Percentiles rank a stretch among this genome's conserved stretches.
Evolutionary conservation across 495 filamentous ascomycete species (phyloP).

Genomic region (Evernia prunastri): DNA sequence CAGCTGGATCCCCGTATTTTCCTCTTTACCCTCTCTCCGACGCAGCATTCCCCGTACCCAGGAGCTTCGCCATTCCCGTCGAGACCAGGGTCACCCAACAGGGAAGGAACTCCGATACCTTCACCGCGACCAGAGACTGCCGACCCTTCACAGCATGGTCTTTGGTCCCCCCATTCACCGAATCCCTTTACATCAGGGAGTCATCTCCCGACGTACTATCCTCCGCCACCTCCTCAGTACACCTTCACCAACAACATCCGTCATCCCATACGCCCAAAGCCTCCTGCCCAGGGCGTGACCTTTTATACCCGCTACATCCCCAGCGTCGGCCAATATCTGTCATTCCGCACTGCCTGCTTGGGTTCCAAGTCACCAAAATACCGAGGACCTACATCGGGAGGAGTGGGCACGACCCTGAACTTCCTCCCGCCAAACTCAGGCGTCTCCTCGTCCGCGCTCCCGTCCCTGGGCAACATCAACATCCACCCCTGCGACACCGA

Average conservation of each 20-base stretch:
- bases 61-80: constrained; percentile 50
- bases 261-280: constrained; percentile 84
- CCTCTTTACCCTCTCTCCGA: constrained; percentile 75
- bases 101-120: constrained; percentile 34
- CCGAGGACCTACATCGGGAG: constrained; percentile 26
- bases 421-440: constrained; percentile 32
- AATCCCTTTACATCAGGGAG: constrained; percentile 71
- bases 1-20: constrained; percentile 82
- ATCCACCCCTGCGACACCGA: constrained; percentile 55
- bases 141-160: constrained; percentile 30
- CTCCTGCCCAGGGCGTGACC: constrained; percentile 76
- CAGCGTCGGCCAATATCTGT: constrained; percentile 74
- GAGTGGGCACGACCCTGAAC: constrained; percentile 25
- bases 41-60: constrained; percentile 47
- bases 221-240: constrained; percentile 74
- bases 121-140: constrained; percentile 27
- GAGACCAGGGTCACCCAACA: constrained; percentile 55
- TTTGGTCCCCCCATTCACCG: constrained; percentile 35
- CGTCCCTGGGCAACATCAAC: constrained; percentile 33
- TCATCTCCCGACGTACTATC: constrained; percentile 85
- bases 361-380: constrained; percentile 28
- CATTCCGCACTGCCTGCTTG: constrained; percentile 68
- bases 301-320: constrained; percentile 87
- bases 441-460: constrained; percentile 28
- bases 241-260: constrained; percentile 70